Evolutionary conservation across 306 rosid genomes (phyloP), one percentile per base, ranked within the genome.

Genomic region (Pyrus bretschneideri): DNA sequence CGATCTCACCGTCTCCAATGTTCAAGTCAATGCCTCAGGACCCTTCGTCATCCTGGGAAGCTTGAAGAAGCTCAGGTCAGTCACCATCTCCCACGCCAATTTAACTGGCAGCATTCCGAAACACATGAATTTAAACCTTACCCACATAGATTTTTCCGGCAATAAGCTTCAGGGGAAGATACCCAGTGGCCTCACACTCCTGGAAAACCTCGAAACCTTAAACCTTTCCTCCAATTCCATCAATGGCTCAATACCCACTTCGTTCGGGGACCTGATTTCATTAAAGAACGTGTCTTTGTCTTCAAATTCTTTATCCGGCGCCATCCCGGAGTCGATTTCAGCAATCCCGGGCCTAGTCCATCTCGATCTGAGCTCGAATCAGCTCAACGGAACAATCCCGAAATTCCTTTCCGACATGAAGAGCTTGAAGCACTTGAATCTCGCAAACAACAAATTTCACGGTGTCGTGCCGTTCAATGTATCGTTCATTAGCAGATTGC

Each of bases 361-460:
- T 78, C 21, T 93, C 83, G 98, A 94, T 91, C 96, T 94, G 84
- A 94, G 97, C 81, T 90, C 94, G 9, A 94, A 94, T 69, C 91
- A 88, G 85, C 83, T 94, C 11, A 94, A 94, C 13, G 98, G 98
- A 15, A 78, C 97, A 22, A 86, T 94, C 70, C 98, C 98, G 9
- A 91, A 77, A 75, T 91, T 87, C 89, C 83, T 94, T 31, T 78
- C 96, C 0, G 87, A 88, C 19, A 88, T 94, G 95, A 90, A 85
- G 82, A 75, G 71, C 62, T 81, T 94, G 67, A 90, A 76, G 89
- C 65, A 89, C 83, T 80, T 94, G 87, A 91, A 94, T 88, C 97
- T 94, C 1, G 98, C 85, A 9, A 85, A 85, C 85, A 91, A 94
- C 68, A 83, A 86, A 44, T 86, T 94, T 25, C 95, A 70, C 29